Percentiles rank a stretch among this genome's conserved stretches.
Evolutionary conservation across 1,284 basidiomycete genomes (phyloP).

Genomic region (Microbotryomycetes sp.): DNA sequence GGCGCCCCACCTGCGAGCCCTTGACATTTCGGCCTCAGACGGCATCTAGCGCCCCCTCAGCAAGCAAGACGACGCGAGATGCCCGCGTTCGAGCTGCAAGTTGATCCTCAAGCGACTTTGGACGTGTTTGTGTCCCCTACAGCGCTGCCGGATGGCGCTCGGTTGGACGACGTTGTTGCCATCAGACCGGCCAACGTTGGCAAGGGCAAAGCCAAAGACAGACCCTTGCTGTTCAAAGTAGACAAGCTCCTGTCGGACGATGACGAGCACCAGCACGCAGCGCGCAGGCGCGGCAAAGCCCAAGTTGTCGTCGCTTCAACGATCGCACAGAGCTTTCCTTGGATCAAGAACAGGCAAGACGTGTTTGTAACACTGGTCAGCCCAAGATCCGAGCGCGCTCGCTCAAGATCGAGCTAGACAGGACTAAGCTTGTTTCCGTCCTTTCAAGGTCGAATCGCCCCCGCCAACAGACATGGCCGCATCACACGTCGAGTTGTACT

Average conservation of each 20-base stretch:
- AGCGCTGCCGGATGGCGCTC: constrained; percentile 6
- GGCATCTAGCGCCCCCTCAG: too few species aligned
- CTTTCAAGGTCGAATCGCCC: constrained; percentile 17
- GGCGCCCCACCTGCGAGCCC: too few species aligned
- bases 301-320: constrained; percentile 14
- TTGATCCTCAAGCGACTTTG: constrained; percentile 11
- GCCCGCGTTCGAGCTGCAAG: constrained; percentile 10
- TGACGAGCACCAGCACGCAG: neutral
- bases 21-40: too few species aligned
- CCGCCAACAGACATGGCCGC: constrained; percentile 42
- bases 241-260: neutral
- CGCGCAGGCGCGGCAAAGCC: constrained; percentile 9
- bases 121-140: constrained; percentile 14
- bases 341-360: constrained; percentile 18
- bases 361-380: constrained; percentile 8
- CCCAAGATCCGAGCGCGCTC: too few species aligned
- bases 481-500: constrained; percentile 78
- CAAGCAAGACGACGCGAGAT: too few species aligned
- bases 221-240: constrained; percentile 23
- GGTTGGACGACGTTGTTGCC: constrained; percentile 20
- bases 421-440: too few species aligned
- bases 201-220: constrained; percentile 22
- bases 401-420: neutral
- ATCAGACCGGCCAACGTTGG: constrained; percentile 13
- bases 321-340: constrained; percentile 17